phyloP scores from a whole-genome alignment of 345 rosid genomes.

The Citrus glauca region DNA sequence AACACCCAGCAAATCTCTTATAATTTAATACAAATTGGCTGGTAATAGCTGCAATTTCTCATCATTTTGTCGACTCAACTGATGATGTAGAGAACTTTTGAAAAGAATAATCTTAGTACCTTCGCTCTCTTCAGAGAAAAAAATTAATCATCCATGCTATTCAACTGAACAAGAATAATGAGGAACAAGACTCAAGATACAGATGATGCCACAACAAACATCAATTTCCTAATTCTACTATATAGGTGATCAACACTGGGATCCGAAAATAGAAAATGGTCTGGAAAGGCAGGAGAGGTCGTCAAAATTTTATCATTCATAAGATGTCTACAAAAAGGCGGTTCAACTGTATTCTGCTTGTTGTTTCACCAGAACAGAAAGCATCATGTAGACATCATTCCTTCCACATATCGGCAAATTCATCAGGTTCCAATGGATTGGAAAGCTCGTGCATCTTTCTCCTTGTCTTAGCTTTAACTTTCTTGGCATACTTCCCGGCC shows the following conservation, averaged over 20 bases:
- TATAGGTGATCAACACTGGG: background rate
- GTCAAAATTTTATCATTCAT: background rate
- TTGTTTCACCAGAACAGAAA: background rate
- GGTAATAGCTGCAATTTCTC: no score
- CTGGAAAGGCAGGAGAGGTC: background rate
- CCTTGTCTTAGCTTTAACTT: slow-evolving; percentile 86
- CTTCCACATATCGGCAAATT: slow-evolving; percentile 93
- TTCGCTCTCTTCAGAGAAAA: background rate
- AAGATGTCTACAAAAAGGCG: background rate
- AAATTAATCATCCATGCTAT: background rate
- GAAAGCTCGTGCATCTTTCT: slow-evolving; percentile 82
- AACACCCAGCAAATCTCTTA: no score
- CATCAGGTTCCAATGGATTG: slow-evolving; percentile 87
- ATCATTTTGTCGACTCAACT: no score
- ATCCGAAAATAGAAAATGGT: background rate
- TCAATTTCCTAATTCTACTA: background rate
- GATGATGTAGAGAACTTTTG: no score
- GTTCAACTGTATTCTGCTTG: background rate
- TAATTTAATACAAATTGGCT: no score
- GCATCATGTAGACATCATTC: slow-evolving; percentile 22
- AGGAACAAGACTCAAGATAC: background rate
- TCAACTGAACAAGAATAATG: background rate
- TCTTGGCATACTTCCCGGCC: slow-evolving; percentile 80
- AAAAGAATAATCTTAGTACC: background rate
- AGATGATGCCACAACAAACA: background rate